Conservation (phyloP, 2,329 filamentous ascomycete species). For the Xylaria sp. region DNA sequence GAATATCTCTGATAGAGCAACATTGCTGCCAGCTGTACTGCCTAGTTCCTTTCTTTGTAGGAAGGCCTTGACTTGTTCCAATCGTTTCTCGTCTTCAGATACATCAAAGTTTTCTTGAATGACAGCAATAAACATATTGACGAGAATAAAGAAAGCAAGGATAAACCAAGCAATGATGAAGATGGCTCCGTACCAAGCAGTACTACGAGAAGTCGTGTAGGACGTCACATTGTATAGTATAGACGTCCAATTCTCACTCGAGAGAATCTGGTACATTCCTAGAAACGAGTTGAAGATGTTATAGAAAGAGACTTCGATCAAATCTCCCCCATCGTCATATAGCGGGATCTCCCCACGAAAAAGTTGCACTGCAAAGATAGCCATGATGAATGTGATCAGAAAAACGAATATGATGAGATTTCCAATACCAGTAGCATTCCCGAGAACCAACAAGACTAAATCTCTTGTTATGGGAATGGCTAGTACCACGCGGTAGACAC, state of each 20-base stretch:
- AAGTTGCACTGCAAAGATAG: conserved; percentile 91
- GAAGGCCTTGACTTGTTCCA: conserved; percentile 96
- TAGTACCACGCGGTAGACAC: conserved; percentile 89
- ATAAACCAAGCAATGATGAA: conserved; percentile 98
- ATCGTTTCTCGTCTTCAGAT: conserved; percentile 94
- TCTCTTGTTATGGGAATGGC: conserved; percentile 86
- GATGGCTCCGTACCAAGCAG: conserved; percentile 89
- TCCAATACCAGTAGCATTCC: conserved; percentile 88
- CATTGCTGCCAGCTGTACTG: conserved; percentile 69
- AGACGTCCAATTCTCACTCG: conserved; percentile 93
- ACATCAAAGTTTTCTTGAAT: conserved; percentile 99
- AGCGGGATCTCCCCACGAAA: conserved; percentile 84
- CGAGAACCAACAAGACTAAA: conserved; percentile 84
- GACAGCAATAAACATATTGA: conserved; percentile 99
- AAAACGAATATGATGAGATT: conserved; percentile 98
- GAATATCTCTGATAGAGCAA: conserved; percentile 76
- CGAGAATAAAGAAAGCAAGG: conserved; percentile 88
- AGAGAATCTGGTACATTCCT: conserved; percentile 96
- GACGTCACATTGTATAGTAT: conserved; percentile 84
- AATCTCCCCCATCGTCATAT: conserved; percentile 63
- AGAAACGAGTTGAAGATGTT: conserved; percentile 96
- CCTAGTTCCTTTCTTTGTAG: conserved; percentile 88
- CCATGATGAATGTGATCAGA: conserved; percentile 88
- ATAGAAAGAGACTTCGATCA: conserved; percentile 77
- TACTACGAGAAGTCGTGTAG: conserved; percentile 67